Percentiles rank a stretch among this genome's conserved stretches.
Evolutionary conservation across 345 rosid genomes (phyloP).

Genomic region (Lepidium aucheri): DNA sequence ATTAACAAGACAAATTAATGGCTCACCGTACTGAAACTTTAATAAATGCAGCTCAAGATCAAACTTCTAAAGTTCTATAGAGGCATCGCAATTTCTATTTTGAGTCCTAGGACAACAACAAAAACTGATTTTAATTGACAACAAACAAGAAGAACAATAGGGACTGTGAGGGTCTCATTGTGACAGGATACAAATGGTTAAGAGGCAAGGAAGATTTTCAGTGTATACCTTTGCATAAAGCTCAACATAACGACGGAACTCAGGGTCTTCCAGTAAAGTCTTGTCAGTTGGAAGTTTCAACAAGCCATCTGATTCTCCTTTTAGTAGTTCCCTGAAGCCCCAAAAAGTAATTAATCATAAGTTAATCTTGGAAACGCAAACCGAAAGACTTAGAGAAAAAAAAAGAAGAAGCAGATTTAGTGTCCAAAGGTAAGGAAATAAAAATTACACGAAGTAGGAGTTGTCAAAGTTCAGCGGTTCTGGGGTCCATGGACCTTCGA

Average conservation of each 20-base stretch:
- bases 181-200: background rate
- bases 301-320: conserved; percentile 72
- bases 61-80: background rate
- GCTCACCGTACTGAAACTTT: background rate
- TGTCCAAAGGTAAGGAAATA: background rate
- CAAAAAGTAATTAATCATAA: background rate
- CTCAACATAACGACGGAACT: conserved; percentile 63
- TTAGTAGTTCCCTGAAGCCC: conserved; percentile 53
- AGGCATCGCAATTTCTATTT: background rate
- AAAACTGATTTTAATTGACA: background rate
- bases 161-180: background rate
- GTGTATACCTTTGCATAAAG: conserved; percentile 64
- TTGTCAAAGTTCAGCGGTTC: conserved; percentile 91
- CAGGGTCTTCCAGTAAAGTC: conserved; percentile 60
- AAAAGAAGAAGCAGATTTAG: background rate
- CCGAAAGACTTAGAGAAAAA: background rate
- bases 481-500: conserved; percentile 94
- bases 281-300: conserved; percentile 84
- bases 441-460: conserved; percentile 83
- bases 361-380: background rate
- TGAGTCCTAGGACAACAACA: background rate
- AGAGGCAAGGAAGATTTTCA: background rate
- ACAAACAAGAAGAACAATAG: background rate
- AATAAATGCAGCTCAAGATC: background rate
- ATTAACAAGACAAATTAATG: background rate